Base-by-base conservation (phyloP, 441 rosid genomes). In the Populus hybrid region DNA sequence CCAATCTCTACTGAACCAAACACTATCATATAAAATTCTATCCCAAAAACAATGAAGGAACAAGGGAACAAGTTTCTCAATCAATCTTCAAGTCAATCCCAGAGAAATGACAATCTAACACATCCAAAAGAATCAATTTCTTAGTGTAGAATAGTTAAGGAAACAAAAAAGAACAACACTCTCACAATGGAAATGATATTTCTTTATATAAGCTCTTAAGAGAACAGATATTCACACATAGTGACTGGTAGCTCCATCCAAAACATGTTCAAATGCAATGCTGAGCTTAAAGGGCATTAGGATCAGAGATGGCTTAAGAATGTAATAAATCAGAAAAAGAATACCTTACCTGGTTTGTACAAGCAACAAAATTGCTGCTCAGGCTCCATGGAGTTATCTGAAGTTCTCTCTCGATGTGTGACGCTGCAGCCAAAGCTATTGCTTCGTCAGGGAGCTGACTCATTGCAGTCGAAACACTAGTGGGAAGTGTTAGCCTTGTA, bases 331-430 rank as follows among this genome's bases (percentile, higher is more conserved):
- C 72, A 74, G 59, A 53, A 76, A 59, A 26, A 69, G 35, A 77
- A 53, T 72, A 28, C 2, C 18, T 82, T 82, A 93, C 99, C 97
- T 91, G 98, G 89, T 86, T 89, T 77, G 91, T 94, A 85, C 99
- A 94, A 68, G 98, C 89, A 83, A 97, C 99, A 87, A 94, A 97
- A 81, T 94, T 97, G 88, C 90, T 87, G 81, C 99, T 97, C 78
- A 97, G 87, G 85, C 88, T 97, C 99, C 99, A 94, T 61, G 99
- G 97, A 85, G 98, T 93, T 45, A 97, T 94, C 88, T 90, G 97
- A 83, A 97, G 85, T 85, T 94, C 99, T 84, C 99, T 88, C 85
- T 94, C 99, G 75, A 97, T 93, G 80, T 94, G 99, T 42, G 97
- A 92, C 35, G 99, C 99, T 86, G 97, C 99, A 83, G 99, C 99